Conservation (phyloP, 805 yeast genomes). For the Tetrapisispora phaffii region DNA sequence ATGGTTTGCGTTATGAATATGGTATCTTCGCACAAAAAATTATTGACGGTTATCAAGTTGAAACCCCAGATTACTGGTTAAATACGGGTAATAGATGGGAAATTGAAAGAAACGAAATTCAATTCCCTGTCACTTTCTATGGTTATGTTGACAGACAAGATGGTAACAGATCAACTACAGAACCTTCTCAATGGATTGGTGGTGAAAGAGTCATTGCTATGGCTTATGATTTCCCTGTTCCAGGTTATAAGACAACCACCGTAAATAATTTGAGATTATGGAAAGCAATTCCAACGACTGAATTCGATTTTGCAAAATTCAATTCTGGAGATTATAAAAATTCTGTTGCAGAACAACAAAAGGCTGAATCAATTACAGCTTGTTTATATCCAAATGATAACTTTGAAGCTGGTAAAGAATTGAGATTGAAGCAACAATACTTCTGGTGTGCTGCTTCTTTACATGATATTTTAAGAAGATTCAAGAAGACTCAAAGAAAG, state of each 20-base stretch:
- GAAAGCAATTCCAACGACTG: conserved; percentile 83
- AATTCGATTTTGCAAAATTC: conserved; percentile 84
- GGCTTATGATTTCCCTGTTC: conserved; percentile 87
- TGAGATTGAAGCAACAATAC: conserved; percentile 88
- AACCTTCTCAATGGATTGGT: conserved; percentile 67
- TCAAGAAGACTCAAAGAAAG: conserved; percentile 63
- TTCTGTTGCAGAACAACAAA: conserved; percentile 75
- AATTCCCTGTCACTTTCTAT: conserved; percentile 82
- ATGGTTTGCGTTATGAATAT: conserved; percentile 85
- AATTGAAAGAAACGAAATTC: conserved; percentile 75
- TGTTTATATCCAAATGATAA: conserved; percentile 92
- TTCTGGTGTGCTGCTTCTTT: conserved; percentile 95
- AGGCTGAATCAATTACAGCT: conserved; percentile 86
- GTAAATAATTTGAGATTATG: conserved; percentile 86
- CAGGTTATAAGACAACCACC: conserved; percentile 74
- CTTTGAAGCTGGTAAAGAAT: conserved; percentile 81
- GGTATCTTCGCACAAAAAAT: conserved; percentile 89
- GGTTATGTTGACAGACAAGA: conserved; percentile 61
- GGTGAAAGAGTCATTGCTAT: conserved; percentile 85
- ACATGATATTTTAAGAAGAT: conserved; percentile 83
- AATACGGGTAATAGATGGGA: conserved; percentile 90
- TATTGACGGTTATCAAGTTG: conserved; percentile 88
- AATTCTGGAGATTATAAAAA: conserved; percentile 83
- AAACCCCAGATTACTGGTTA: conserved; percentile 90
- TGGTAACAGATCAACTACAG: conserved; percentile 41